Base-by-base conservation (phyloP, 2,329 filamentous ascomycete species). In the Alternaria sp. region DNA sequence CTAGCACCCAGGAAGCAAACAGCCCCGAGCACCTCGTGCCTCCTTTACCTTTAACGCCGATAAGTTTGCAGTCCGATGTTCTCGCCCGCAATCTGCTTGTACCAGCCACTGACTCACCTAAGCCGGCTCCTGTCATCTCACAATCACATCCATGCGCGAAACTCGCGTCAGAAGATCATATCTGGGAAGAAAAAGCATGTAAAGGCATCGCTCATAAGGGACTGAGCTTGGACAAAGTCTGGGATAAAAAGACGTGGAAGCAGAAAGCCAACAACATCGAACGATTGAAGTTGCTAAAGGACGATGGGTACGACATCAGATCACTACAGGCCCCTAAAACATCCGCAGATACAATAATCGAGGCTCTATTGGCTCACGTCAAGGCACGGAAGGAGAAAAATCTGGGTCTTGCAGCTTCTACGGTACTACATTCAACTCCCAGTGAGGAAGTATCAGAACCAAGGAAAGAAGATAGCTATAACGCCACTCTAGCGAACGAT, bases 221-320 rank as follows among this genome's bases (percentile, higher is more conserved):
- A 1, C 21, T 62, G 15, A 65, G 43, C 23, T 21, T 67, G 5
- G 52, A 65, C 19, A 51, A 44, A 17, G 54, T 36, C 15, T 64
- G 61, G 64, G 47, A 54, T 10, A 45, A 36, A 5, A 28, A 26
- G 13, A 67, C 62, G 11, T 67, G 65, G 62, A 65, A 62, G n/a
- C 57, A 57, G 45, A 67, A 67, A 23, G 49, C 59, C 9, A 65
- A 45, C 50, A 67, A 58, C 13, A 28, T 54, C 15, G 40, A 49
- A 9, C 49, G 65, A 13, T 50, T 65, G 10, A 60, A 62, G 28
- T 25, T 67, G n/a, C 30, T 67, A 9, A 59, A 65, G 49, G 56
- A 67, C n/a, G 59, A 67, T 17, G 65, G 65, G 8, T 65, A 62
- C 26, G 59, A 67, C 17, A 65, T 67, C 8, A 19, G 3, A 7